A percentile compares a stretch with the other conserved stretches of the same genome.
Evolutionary conservation across 2,329 filamentous ascomycete genomes (phyloP).

Genomic region (Xylaria sp.): DNA sequence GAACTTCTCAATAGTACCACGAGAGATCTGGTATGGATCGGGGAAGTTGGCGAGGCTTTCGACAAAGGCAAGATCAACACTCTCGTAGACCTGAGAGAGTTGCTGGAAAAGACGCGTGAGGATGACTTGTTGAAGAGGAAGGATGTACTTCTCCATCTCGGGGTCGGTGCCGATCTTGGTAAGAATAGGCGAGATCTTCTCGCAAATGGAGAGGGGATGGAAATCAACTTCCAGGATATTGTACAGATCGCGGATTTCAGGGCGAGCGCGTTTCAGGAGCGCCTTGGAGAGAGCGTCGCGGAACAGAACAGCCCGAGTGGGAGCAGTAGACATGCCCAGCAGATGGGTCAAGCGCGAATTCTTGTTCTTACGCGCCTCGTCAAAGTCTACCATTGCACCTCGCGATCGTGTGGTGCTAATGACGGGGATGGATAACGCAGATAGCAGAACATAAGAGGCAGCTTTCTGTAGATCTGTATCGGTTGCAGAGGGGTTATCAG

Average conservation of each 20-base stretch:
- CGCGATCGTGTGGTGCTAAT: conserved; percentile 98
- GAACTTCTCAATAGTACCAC: conserved; percentile 96
- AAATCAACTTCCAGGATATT: conserved; percentile 99
- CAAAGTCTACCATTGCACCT: conserved; percentile 93
- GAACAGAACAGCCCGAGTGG: conserved; percentile 89
- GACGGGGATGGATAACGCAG: conserved; percentile 95
- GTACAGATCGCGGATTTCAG: conserved; percentile 96
- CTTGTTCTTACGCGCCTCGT: conserved; percentile 98
- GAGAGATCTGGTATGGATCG: conserved; percentile 90
- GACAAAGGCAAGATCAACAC: conserved; percentile 92
- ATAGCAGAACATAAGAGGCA: conserved; percentile 93
- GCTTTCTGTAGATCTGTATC: conserved; percentile 93
- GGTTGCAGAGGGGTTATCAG: conserved; percentile 88
- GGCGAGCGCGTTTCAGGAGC: conserved; percentile 86
- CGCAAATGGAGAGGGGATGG: conserved; percentile 97
- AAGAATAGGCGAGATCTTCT: conserved; percentile 97
- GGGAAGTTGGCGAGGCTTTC: conserved; percentile 94
- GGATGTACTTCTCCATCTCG: conserved; percentile 97
- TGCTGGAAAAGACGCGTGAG: conserved; percentile 98
- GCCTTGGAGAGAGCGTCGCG: conserved; percentile 95
- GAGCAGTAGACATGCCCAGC: conserved; percentile 87
- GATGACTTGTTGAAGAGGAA: conserved; percentile 96
- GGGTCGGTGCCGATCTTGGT: conserved; percentile 90
- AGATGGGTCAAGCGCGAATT: conserved; percentile 96
- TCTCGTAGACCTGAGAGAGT: conserved; percentile 98